phyloP scores from a whole-genome alignment of 2,329 filamentous ascomycete genomes.

The Alternaria viburni region DNA sequence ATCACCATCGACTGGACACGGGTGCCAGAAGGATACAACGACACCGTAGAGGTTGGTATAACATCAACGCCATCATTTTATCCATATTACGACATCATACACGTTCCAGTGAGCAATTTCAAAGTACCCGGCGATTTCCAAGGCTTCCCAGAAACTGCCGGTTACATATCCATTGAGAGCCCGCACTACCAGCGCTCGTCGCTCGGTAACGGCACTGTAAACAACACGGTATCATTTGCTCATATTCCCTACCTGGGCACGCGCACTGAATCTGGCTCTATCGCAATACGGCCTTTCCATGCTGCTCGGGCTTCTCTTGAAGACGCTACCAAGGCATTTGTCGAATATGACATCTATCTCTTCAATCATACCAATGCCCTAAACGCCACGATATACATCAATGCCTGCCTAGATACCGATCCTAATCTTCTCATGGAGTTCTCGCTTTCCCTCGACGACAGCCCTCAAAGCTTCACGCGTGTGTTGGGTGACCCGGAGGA shows the following conservation, averaged over 20 bases:
- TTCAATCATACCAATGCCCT: slow-evolving; percentile 16
- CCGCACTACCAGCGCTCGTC: slow-evolving; percentile 20
- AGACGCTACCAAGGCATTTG: slow-evolving; percentile 13
- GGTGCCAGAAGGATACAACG: slow-evolving; percentile 16
- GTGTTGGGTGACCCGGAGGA: slow-evolving; percentile 36
- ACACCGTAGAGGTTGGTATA: slow-evolving; percentile 16
- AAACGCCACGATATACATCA: slow-evolving; percentile 45
- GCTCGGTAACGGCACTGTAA: background rate
- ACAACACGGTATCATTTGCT: slow-evolving; percentile 11
- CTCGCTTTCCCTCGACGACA: slow-evolving; percentile 43
- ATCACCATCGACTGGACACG: slow-evolving; percentile 24
- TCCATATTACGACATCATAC: slow-evolving; percentile 21
- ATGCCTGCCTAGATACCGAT: slow-evolving; percentile 53
- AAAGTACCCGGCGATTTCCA: slow-evolving; percentile 14
- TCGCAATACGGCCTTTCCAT: slow-evolving; percentile 22
- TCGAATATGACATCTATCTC: slow-evolving; percentile 24
- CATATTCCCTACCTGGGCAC: slow-evolving; percentile 21
- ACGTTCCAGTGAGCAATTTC: slow-evolving; percentile 19
- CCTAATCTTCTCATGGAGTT: slow-evolving; percentile 55
- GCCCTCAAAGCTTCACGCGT: slow-evolving; percentile 17
- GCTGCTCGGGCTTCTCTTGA: slow-evolving; percentile 13
- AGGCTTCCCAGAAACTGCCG: slow-evolving; percentile 24
- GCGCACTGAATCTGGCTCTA: slow-evolving; percentile 21
- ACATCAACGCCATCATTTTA: slow-evolving; percentile 21
- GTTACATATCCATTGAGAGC: slow-evolving; percentile 23